Conservation (phyloP, 2,329 filamentous ascomycete genomes). For the Fusarium papillatum region DNA sequence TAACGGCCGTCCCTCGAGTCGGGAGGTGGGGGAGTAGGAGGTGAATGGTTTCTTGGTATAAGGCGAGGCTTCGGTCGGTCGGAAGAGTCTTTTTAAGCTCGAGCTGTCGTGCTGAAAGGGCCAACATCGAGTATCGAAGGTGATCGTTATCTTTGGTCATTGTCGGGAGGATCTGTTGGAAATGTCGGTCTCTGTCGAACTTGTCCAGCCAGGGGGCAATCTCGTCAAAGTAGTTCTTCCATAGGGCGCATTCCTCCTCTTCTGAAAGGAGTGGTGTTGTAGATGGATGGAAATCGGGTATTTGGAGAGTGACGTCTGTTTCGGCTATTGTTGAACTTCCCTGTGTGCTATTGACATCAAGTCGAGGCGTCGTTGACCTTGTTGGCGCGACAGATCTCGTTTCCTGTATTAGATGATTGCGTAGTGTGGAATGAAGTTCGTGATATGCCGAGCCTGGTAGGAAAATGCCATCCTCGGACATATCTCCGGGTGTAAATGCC, state of each 20-base stretch:
- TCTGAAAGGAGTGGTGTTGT: constrained; percentile 36
- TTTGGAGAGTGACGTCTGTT: constrained; percentile 10
- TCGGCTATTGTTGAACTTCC: constrained; percentile 24
- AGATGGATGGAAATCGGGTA: constrained; percentile 36
- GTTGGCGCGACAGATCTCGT: constrained; percentile 56
- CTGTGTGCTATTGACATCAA: constrained; percentile 24
- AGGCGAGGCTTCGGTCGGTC: constrained; percentile 57
- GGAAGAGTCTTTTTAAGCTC: constrained; percentile 55
- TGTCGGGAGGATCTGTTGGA: constrained; percentile 61
- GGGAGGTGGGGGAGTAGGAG: constrained; percentile 61
- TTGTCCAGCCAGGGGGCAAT: constrained; percentile 64
- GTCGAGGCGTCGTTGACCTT: constrained; percentile 37
- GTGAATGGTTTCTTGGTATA: constrained; percentile 66
- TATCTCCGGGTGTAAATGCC: constrained; percentile 48
- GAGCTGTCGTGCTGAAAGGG: constrained; percentile 64
- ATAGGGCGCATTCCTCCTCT: constrained; percentile 51
- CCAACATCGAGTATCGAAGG: constrained; percentile 63
- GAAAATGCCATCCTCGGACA: constrained; percentile 58
- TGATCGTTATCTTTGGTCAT: constrained; percentile 59
- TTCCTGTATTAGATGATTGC: constrained; percentile 60
- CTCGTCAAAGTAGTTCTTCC: constrained; percentile 58
- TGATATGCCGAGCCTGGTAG: constrained; percentile 61
- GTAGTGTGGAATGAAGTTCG: constrained; percentile 59
- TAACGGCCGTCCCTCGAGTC: constrained; percentile 61
- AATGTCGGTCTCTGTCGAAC: constrained; percentile 63